phyloP scores from a whole-genome alignment of 176 grass and related monocot species.

The Eleusine coracana region DNA sequence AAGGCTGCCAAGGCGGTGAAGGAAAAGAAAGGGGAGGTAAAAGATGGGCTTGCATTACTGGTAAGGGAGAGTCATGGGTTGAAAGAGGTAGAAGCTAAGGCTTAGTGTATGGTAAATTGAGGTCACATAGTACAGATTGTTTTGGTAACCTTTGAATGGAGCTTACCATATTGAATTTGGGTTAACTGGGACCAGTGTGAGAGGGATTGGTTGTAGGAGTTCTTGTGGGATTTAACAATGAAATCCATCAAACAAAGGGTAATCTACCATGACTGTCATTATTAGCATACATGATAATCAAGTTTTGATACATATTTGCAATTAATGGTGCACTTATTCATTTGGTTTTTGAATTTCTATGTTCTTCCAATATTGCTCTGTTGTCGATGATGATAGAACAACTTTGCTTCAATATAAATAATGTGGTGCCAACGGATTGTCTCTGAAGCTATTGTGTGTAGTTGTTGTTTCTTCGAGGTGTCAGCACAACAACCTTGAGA shows the following conservation, averaged over 20 bases:
- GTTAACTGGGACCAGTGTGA: neutral
- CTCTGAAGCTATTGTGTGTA: neutral
- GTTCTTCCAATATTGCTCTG: no score
- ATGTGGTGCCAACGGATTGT: neutral
- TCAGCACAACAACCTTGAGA: neutral
- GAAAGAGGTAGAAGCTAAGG: constrained; percentile 75
- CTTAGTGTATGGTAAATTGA: constrained; percentile 44
- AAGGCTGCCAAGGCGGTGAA: constrained; percentile 3
- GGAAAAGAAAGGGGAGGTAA: constrained; percentile 46
- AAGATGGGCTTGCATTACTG: constrained; percentile 74
- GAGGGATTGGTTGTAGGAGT: constrained; percentile 17
- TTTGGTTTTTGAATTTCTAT: neutral
- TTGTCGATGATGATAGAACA: neutral
- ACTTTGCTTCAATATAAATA: constrained; percentile 6
- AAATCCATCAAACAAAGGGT: constrained; percentile 13
- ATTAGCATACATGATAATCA: neutral
- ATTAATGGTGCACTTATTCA: constrained; percentile 1
- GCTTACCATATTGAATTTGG: neutral
- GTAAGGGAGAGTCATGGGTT: constrained; percentile 61
- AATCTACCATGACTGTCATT: constrained; percentile 15
- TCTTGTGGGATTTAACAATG: constrained; percentile 9
- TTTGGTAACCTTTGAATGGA: constrained; percentile 7
- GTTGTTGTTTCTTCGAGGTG: neutral
- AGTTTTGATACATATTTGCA: constrained; percentile 19
- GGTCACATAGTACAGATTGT: constrained; percentile 11